Evolutionary conservation across 179 eudicot species (phyloP).

Genomic region (Gypsophila paniculata): DNA sequence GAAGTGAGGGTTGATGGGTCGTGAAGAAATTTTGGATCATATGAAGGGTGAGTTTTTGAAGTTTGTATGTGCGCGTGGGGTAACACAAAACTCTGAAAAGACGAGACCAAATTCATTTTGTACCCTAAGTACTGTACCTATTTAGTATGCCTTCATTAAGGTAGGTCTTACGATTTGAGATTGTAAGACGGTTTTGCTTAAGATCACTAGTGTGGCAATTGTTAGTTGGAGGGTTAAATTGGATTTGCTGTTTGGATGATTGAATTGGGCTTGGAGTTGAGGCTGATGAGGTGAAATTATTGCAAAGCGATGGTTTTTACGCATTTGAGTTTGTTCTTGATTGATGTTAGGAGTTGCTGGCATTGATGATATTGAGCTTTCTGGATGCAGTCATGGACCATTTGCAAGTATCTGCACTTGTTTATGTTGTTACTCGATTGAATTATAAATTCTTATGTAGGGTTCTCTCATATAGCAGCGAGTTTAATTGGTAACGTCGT

Average conservation of each 20-base stretch:
- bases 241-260: background rate
- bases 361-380: background rate
- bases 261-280: background rate
- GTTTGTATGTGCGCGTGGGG: background rate
- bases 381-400: background rate
- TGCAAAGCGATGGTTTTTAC: background rate
- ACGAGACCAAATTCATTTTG: no score
- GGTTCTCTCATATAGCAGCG: no score
- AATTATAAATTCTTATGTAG: background rate
- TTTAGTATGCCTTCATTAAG: no score
- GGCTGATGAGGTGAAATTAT: background rate
- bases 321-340: background rate
- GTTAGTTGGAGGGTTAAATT: background rate
- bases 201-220: background rate
- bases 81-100: no score
- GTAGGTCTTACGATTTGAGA: no score
- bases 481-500: no score
- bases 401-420: background rate
- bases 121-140: no score
- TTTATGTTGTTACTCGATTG: background rate
- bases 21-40: background rate
- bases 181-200: no score
- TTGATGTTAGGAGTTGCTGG: background rate
- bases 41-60: background rate
- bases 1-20: slow-evolving; percentile 3